Evolutionary conservation across 2,329 filamentous ascomycete genomes (phyloP), one percentile per base, ranked within the genome.

Genomic region (Didymella lethalis): DNA sequence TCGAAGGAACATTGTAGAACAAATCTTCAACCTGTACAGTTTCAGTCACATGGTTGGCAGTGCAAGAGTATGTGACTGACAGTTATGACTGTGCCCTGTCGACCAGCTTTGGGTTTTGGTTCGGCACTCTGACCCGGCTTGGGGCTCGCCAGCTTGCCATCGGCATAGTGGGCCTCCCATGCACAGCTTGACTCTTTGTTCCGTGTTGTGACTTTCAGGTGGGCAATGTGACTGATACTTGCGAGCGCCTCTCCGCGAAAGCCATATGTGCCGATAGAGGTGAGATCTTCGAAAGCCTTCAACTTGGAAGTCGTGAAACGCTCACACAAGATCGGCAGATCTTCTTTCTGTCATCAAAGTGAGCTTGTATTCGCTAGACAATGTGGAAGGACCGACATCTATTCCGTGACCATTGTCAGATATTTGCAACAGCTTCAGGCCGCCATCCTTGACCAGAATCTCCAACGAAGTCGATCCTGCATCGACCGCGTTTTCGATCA

Each of bases 331-430:
- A 99, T 96, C 1, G 90, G 84, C 60, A 99, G 76, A 75, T 99
- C 95, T 64, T 96, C 93, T 84, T 90, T 92, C 91, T 96, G 54
- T 14, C 4, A 28, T 14, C n/a, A 5, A 2, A 8, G 25, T 44
- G 25, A 44, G 41, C 41, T 44, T 26, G 4, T 18, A 14, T 28
- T 44, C 25, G 6, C 4, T 23, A 16, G 28, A 11, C 12, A 3
- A 18, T n/a, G 20, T 26, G 38, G 52, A 32, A 11, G 23, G 20
- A 79, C 86, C 73, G 78, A 96, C 93, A 80, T 96, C 90, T 66
- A 99, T 99, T 28, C 95, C 95, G 75, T 93, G 90, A 16, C 95
- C 95, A 77, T 99, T 99, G 76, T 99, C 95, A 2, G 93, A 97
- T 68, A 99, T 97, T 73, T 99, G 96, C 16, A 99, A 84, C 40